Evolutionary conservation across 192 early-diverging fungal genomes (phyloP), one percentile per base, ranked within the genome.

Genomic region (Phycomyces blakesleeanus): DNA sequence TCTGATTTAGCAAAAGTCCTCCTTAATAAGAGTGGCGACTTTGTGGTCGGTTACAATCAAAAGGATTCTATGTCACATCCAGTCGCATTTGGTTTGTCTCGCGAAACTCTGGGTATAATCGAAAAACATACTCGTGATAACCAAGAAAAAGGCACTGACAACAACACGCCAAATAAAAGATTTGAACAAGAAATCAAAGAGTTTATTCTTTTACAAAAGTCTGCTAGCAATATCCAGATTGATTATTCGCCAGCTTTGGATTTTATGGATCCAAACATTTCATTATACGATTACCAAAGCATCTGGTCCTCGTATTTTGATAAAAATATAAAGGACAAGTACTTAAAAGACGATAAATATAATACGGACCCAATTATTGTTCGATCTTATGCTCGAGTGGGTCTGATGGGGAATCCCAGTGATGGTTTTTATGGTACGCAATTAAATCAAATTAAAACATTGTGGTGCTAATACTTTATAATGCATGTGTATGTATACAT

Each of bases 391-490:
- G 86, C 86, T 5, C 74, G 86, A 9, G 72, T 87, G 20, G 86
- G 86, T 2, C 62, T 88, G 9, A 76, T 88, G 66, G 86, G 86
- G 5, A 88, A 88, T 54, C 86, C 86, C 0, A 78, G 70, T 57
- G 85, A 88, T 71, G 86, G 86, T 4, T 88, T 83, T 59, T 81
- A 74, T 55, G 86, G 86, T 57, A 63, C 55, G 27, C 11, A 55
- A 5, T 22, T 5, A 10, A 51, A 25, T 49, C 18, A 60, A 11
- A 34, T 12, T 18, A 14, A 60, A 26, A 16, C 26, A 37, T 15
- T 2, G 42, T 24, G 34, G 21, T 41, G 29, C 29, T 27, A 15
- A 39, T 37, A 18, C 20, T 27, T 58, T 5, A 25, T n/a, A 8
- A 51, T 51, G 25, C n/a, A n/a, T n/a, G n/a, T n/a, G n/a, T n/a